These are phyloP conservation scores for Ocimum tenuiflorum DNA, from an alignment of 257 asterid genomes.

Conservation along the genomic window DNA sequence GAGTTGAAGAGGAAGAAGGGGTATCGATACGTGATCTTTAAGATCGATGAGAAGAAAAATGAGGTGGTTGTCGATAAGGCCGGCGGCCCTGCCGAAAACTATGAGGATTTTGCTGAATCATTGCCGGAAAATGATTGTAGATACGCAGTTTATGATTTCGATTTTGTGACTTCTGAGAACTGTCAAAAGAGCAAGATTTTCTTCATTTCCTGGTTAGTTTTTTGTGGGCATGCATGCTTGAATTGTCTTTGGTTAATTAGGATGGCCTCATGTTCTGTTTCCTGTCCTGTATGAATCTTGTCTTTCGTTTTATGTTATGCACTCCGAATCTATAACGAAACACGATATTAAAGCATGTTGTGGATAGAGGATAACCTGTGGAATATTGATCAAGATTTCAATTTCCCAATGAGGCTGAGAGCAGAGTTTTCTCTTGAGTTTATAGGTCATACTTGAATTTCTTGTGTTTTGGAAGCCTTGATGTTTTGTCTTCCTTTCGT, in stretches of 20 bases:
- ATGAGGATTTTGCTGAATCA: conserved; percentile 47
- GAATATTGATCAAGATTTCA: no score
- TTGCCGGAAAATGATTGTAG: conserved; percentile 59
- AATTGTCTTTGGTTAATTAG: no score
- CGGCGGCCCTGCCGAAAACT: conserved; percentile 47
- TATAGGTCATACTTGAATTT: no score
- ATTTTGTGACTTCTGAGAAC: conserved; percentile 61
- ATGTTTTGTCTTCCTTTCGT: no score
- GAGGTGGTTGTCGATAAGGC: conserved; percentile 62
- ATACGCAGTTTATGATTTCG: conserved; percentile 59
- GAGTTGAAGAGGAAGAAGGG: conserved; percentile 57
- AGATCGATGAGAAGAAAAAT: conserved; percentile 58
- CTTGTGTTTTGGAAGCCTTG: no score
- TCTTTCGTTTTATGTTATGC: neutral
- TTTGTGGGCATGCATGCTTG: neutral
- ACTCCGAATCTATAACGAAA: neutral
- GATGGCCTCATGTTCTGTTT: neutral
- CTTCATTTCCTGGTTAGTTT: conserved; percentile 62
- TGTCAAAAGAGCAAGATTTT: conserved; percentile 75
- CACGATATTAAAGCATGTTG: no score
- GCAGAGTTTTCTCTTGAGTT: no score
- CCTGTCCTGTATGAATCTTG: neutral
- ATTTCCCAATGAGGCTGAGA: no score
- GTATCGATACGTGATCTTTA: conserved; percentile 51
- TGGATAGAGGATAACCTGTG: no score